phyloP scores from a whole-genome alignment of 805 yeast genomes.

The Millerozyma acaciae region DNA sequence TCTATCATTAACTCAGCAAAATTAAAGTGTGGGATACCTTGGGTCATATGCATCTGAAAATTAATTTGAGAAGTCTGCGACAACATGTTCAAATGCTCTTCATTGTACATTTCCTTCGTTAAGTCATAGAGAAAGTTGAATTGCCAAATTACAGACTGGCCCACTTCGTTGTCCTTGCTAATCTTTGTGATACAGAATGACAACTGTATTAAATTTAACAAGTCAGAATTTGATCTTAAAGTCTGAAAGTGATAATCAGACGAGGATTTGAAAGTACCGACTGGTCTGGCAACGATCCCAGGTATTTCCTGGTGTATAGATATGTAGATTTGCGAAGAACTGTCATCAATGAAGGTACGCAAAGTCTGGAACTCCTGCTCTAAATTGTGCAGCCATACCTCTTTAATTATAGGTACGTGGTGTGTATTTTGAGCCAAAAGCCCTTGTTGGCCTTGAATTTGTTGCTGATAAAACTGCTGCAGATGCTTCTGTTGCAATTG shows the following conservation, averaged over 20 bases:
- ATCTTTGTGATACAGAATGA: constrained; percentile 38
- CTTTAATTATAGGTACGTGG: constrained; percentile 54
- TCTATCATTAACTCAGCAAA: constrained; percentile 84
- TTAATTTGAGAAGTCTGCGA: constrained; percentile 77
- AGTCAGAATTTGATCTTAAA: constrained; percentile 83
- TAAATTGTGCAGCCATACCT: constrained; percentile 71
- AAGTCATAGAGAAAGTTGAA: constrained; percentile 86
- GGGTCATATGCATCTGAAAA: constrained; percentile 65
- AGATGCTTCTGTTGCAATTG: constrained; percentile 20
- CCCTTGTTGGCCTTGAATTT: constrained; percentile 6
- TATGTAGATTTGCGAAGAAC: constrained; percentile 44
- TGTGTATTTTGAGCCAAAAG: constrained; percentile 13
- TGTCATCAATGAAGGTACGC: constrained; percentile 54
- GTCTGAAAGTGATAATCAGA: constrained; percentile 96
- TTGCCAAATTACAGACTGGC: constrained; percentile 91
- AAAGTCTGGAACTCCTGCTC: constrained; percentile 63
- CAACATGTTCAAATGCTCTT: constrained; percentile 77
- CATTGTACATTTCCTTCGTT: constrained; percentile 76
- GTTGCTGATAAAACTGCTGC: constrained; percentile 17
- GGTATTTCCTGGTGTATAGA: constrained; percentile 91
- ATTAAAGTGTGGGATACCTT: constrained; percentile 73
- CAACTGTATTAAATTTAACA: constrained; percentile 79
- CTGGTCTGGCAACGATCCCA: constrained; percentile 93
- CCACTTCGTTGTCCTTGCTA: constrained; percentile 36
- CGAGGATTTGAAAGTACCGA: constrained; percentile 86